Evolutionary conservation across 2,329 filamentous ascomycete species (phyloP), one percentile per base, ranked within the genome.

Genomic region (Fusarium humuli): DNA sequence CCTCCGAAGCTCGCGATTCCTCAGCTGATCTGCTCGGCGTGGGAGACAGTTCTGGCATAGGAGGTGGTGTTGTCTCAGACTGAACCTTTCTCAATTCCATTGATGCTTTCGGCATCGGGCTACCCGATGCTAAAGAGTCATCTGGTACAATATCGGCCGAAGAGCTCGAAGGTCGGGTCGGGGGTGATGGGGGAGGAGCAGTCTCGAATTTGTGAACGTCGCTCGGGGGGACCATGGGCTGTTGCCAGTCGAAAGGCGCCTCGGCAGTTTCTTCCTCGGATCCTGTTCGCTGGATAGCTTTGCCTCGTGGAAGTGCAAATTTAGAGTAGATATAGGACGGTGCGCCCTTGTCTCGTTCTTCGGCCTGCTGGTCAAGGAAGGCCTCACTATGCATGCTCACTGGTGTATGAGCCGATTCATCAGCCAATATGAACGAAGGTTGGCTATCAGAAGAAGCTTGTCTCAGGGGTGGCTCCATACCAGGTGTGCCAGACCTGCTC

Each of bases 311-410:
- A 30, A 98, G 84, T 2, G 88, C 84, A 76, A 94, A 97, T 65
- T 92, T 97, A 10, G 94, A 91, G 78, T 98, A 96, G 18, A 93
- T 92, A 77, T 97, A 97, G 0, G 94, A 93, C 1, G 91, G 86
- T 5, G 89, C 87, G 2, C 85, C 85, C 10, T 83, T 81, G 7
- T 87, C 80, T 7, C 83, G 81, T 8, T 87, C 80, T 9, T 87
- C 87, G 45, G 79, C 32, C 53, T 77, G 69, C 59, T 84, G 80
- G 32, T 91, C 88, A 10, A 86, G 83, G 75, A 91, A 92, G 10
- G 86, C 87, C 61, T 93, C 91, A 74, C 90, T 91, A 61, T 88
- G 87, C 85, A 93, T 89, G 78, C 91, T 94, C 27, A 92, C 84
- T 3, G 92, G 91, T 1, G 91, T 93, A 60, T 91, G 86, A 18